Conservation (phyloP, 202 grass and related monocot genomes). For the Cymbopogon flexuosus region DNA sequence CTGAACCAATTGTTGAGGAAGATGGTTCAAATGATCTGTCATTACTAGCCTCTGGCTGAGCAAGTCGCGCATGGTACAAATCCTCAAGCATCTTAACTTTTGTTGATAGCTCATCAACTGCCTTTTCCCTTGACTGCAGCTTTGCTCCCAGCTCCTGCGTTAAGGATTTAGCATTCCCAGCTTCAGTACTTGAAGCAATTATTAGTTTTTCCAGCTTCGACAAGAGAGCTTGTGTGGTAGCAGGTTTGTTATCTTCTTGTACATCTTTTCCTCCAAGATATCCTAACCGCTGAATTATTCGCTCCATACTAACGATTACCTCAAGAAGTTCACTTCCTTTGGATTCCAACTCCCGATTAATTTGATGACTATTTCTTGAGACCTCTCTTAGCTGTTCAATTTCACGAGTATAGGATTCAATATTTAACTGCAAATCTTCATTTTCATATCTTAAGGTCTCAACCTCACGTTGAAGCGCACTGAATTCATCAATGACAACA, state of each 20-base stretch:
- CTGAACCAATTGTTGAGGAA: slow-evolving; percentile 61
- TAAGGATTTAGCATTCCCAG: slow-evolving; percentile 66
- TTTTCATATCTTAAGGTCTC: slow-evolving; percentile 67
- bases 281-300: slow-evolving; percentile 66
- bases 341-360: slow-evolving; percentile 47
- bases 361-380: slow-evolving; percentile 42
- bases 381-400: slow-evolving; percentile 63
- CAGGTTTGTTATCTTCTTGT: slow-evolving; percentile 58
- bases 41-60: slow-evolving; percentile 57
- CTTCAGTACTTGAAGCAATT: slow-evolving; percentile 52
- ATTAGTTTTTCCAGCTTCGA: slow-evolving; percentile 80
- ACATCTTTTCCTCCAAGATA: slow-evolving; percentile 65
- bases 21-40: slow-evolving; percentile 75
- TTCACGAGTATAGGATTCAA: slow-evolving; percentile 64
- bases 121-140: slow-evolving; percentile 67
- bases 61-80: slow-evolving; percentile 49
- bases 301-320: slow-evolving; percentile 63
- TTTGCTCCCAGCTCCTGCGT: slow-evolving; percentile 81
- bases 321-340: slow-evolving; percentile 61
- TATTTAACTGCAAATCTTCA: slow-evolving; percentile 68
- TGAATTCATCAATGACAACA: slow-evolving; percentile 65
- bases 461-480: slow-evolving; percentile 44
- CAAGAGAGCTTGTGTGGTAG: slow-evolving; percentile 52
- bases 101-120: slow-evolving; percentile 60
- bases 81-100: slow-evolving; percentile 80